These are phyloP conservation scores for Seminavis robusta DNA, from an alignment of 108 stramenopile genomes.

Conservation along the genomic window DNA sequence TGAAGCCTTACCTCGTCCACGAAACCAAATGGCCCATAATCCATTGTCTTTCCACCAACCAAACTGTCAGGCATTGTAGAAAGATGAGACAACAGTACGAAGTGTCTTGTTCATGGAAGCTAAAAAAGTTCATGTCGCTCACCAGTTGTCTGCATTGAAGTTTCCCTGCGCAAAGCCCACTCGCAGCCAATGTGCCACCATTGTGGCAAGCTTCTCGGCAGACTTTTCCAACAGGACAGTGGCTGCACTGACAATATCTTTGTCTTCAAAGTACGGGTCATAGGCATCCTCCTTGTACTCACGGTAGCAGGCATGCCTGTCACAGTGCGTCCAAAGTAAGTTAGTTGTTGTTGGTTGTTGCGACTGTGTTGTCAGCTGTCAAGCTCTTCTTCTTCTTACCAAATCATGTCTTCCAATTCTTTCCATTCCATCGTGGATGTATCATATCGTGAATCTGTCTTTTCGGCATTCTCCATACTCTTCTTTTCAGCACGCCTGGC, in stretches of 20 bases:
- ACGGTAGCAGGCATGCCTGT: conserved; percentile 81
- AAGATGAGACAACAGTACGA: no score
- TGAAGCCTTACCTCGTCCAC: no score
- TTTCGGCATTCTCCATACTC: not conserved
- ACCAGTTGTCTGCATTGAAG: conserved; percentile 95
- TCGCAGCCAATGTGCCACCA: conserved; percentile 86
- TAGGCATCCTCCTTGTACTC: conserved; percentile 66
- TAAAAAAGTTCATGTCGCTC: no score
- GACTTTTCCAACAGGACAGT: conserved; percentile 45
- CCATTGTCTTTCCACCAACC: conserved; percentile 85
- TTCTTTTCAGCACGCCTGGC: conserved; percentile 43
- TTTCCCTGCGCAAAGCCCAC: conserved; percentile 96
- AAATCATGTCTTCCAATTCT: conserved; percentile 69
- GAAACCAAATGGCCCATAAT: conserved; percentile 96
- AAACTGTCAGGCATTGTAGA: no score
- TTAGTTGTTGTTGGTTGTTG: no score
- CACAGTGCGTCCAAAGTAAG: no score
- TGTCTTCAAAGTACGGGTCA: conserved; percentile 40
- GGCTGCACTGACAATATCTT: conserved; percentile 53
- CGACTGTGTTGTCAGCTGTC: no score
- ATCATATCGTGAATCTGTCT: conserved; percentile 9
- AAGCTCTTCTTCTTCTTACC: no score
- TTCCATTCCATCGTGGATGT: conserved; percentile 47
- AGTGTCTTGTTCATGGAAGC: no score
- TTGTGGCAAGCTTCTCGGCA: conserved; percentile 50